Conservation (phyloP, 441 rosid genomes). For the Adansonia gregorii region DNA sequence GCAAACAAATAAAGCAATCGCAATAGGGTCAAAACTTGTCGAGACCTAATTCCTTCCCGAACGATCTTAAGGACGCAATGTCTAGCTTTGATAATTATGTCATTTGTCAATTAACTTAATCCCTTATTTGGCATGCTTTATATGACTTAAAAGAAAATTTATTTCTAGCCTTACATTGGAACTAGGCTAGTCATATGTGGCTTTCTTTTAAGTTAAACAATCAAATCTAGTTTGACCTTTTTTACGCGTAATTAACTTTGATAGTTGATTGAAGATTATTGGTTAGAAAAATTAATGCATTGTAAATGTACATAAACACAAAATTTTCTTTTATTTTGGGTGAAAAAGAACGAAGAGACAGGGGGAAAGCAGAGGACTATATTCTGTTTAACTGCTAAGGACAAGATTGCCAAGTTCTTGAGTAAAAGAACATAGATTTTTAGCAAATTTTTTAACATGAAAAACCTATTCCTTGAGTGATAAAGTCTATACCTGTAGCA, state of each 20-base stretch:
- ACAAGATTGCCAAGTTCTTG: neutral
- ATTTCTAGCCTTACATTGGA: neutral
- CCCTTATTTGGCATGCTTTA: no score
- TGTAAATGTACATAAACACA: neutral
- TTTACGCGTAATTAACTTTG: neutral
- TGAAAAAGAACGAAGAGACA: neutral
- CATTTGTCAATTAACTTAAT: no score
- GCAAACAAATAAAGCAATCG: neutral
- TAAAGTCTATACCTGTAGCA: conserved; percentile 69
- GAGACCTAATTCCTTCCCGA: no score
- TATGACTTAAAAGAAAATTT: neutral
- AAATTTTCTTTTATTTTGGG: neutral
- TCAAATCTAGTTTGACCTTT: neutral
- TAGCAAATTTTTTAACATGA: neutral
- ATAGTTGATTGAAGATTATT: neutral
- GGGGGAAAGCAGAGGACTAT: neutral
- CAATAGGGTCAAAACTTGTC: no score
- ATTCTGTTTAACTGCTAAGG: neutral
- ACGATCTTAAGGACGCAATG: no score
- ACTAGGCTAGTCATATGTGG: neutral
- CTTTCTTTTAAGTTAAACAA: conserved; percentile 6
- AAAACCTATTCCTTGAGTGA: neutral
- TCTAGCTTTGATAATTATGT: no score
- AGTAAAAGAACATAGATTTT: neutral
- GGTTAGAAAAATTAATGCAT: neutral